Evolutionary conservation across 1,284 basidiomycete genomes (phyloP).

Genomic region (Pseudozyma sp.): DNA sequence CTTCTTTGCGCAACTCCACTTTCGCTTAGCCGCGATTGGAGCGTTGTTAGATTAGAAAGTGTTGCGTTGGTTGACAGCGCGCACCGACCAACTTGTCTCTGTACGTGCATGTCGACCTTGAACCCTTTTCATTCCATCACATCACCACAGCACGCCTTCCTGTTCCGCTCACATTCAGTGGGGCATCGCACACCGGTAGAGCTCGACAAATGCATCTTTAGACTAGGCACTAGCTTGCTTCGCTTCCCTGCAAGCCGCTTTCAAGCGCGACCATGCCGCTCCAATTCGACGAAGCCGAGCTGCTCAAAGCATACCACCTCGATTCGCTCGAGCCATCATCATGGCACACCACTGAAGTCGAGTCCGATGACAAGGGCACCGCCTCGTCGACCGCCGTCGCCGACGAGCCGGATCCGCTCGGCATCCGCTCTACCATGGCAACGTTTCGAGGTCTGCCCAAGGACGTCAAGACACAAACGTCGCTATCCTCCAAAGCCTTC

Average conservation of each 20-base stretch:
- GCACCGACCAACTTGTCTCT: conserved; percentile 6
- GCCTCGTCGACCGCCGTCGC: conserved; percentile 27
- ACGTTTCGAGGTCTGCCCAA: conserved; percentile 44
- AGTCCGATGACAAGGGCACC: conserved; percentile 25
- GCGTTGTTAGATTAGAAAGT: neutral
- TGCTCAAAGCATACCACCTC: conserved; percentile 69
- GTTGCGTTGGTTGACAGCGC: neutral
- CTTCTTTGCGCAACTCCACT: neutral
- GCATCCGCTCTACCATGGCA: conserved; percentile 71
- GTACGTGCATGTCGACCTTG: neutral
- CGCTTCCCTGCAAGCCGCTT: neutral
- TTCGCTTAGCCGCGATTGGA: neutral
- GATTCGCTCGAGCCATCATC: conserved; percentile 67
- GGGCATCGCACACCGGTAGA: neutral
- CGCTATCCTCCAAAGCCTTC: conserved; percentile 85
- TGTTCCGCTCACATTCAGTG: too few species aligned
- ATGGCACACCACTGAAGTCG: conserved; percentile 60
- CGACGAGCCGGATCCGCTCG: conserved; percentile 69
- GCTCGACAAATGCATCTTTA: neutral
- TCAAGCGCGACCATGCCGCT: conserved; percentile 36
- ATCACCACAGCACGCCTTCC: neutral
- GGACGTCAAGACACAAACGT: conserved; percentile 53
- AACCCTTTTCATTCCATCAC: neutral
- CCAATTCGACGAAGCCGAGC: conserved; percentile 63
- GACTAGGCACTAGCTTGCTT: neutral